phyloP scores from a whole-genome alignment of 345 rosid genomes.

The Brassica nigra region DNA sequence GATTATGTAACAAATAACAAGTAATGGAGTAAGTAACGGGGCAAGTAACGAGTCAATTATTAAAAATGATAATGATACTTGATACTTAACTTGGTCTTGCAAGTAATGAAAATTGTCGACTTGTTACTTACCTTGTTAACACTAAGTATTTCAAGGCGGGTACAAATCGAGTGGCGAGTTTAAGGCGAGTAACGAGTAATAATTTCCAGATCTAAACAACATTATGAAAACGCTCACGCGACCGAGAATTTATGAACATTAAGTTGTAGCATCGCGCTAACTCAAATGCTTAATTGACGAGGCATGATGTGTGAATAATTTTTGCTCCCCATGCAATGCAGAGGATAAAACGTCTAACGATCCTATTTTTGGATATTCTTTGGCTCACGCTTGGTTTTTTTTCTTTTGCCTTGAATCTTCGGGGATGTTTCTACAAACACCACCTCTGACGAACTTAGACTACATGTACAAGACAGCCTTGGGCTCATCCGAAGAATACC shows the following conservation, averaged over 20 bases:
- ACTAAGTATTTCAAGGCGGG: too few relatives aligned
- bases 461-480: neutral
- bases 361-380: neutral
- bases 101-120: too few relatives aligned
- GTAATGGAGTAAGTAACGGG: too few relatives aligned
- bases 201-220: too few relatives aligned
- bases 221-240: neutral
- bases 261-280: neutral
- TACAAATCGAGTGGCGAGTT: too few relatives aligned
- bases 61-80: too few relatives aligned
- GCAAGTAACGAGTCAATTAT: too few relatives aligned
- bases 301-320: neutral
- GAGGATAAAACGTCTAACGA: neutral
- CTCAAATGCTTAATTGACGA: neutral
- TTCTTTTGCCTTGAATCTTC: neutral
- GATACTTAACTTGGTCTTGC: too few relatives aligned
- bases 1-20: too few relatives aligned
- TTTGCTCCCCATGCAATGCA: neutral
- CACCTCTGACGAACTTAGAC: neutral
- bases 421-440: neutral
- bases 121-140: too few relatives aligned
- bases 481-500: neutral
- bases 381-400: neutral
- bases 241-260: neutral
- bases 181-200: too few relatives aligned